These are phyloP conservation scores for Metschnikowia colocasiae DNA, from an alignment of 805 yeast genomes.

Conservation along the genomic window DNA sequence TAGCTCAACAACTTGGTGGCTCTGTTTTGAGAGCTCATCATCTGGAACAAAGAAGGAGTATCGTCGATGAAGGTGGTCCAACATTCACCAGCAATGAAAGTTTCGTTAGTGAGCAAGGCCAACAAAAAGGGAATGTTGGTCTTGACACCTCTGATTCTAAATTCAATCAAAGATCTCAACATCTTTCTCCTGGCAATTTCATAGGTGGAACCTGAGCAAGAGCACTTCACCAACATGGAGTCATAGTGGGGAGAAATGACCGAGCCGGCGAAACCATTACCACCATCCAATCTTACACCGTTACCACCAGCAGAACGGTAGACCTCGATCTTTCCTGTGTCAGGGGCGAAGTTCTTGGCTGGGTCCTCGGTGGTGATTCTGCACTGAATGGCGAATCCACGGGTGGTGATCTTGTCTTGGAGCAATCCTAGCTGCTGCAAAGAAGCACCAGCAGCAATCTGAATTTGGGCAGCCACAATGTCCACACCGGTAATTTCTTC, in stretches of 20 bases:
- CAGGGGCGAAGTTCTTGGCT: conserved; percentile 93
- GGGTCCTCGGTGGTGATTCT: conserved; percentile 99
- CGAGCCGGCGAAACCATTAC: conserved; percentile 96
- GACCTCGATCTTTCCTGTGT: conserved; percentile 96
- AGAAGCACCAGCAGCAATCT: conserved; percentile 97
- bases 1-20: conserved; percentile 91
- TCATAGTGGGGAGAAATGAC: conserved; percentile 96
- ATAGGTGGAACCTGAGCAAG: conserved; percentile 94
- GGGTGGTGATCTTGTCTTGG: conserved; percentile 90
- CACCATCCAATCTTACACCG: conserved; percentile 98
- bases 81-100: conserved; percentile 80
- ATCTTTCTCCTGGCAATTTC: conserved; percentile 97
- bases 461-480: conserved; percentile 96
- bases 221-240: conserved; percentile 96
- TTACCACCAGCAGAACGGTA: conserved; percentile 99
- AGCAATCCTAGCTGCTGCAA: conserved; percentile 85
- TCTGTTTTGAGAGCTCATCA: conserved; percentile 93
- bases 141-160: conserved; percentile 98
- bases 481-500: conserved; percentile 99
- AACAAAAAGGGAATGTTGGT: conserved; percentile 95
- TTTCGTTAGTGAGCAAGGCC: conserved; percentile 85
- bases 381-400: conserved; percentile 98
- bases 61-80: conserved; percentile 99
- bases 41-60: conserved; percentile 91
- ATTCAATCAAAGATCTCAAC: conserved; percentile 94